Evolutionary conservation across 371 early-diverging fungal species (phyloP).

Genomic region (Mucor indicus): DNA sequence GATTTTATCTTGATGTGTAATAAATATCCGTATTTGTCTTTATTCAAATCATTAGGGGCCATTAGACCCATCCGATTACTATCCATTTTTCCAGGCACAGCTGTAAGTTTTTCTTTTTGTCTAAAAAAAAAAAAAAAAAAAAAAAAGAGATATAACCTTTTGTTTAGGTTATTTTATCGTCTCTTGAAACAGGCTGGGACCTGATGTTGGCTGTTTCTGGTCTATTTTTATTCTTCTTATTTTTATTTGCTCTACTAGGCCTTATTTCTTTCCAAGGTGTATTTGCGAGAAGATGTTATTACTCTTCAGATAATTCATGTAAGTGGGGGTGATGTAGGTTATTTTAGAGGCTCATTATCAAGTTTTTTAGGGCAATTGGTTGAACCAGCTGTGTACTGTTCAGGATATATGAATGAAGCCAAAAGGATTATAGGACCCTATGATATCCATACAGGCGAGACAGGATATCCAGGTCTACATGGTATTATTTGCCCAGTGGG

Average conservation of each 20-base stretch:
- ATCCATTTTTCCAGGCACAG: slow-evolving; percentile 50
- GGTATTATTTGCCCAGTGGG: slow-evolving; percentile 40
- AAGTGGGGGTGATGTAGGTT: too few species aligned
- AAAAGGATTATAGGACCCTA: slow-evolving; percentile 35
- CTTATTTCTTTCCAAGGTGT: slow-evolving; percentile 52
- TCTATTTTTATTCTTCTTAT: slow-evolving; percentile 53
- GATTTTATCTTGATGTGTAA: slow-evolving; percentile 50
- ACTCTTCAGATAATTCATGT: too few species aligned
- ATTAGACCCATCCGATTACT: slow-evolving; percentile 50
- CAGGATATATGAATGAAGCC: slow-evolving; percentile 53
- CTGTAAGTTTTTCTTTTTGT: too few species aligned
- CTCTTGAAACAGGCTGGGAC: slow-evolving; percentile 50
- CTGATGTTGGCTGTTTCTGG: slow-evolving; percentile 51
- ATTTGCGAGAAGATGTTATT: slow-evolving; percentile 49
- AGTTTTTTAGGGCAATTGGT: slow-evolving; percentile 36
- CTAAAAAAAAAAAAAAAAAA: too few species aligned
- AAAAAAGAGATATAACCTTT: background rate
- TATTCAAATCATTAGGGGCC: slow-evolving; percentile 55
- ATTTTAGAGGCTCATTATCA: too few species aligned
- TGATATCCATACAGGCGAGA: slow-evolving; percentile 31
- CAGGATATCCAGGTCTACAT: slow-evolving; percentile 30
- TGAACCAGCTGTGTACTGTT: slow-evolving; percentile 46
- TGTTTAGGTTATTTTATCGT: slow-evolving; percentile 43
- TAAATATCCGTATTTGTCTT: slow-evolving; percentile 38
- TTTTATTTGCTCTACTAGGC: slow-evolving; percentile 53